Evolutionary conservation across 148 eudicot genomes (phyloP).

Genomic region (Limonium bicolor): DNA sequence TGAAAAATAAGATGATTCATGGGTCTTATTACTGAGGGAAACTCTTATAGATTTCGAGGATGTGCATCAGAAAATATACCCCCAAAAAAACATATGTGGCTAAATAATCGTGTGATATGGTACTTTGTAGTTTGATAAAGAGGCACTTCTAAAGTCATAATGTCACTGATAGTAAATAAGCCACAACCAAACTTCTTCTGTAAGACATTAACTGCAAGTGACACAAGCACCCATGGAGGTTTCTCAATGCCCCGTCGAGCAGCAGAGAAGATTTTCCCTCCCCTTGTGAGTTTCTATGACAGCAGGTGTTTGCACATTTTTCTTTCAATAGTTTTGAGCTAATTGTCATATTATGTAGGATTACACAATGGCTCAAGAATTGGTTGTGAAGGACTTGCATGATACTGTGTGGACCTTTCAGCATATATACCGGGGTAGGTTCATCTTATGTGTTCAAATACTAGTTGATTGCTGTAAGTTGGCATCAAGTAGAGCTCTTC

Average conservation of each 20-base stretch:
- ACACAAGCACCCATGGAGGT: conserved; percentile 99
- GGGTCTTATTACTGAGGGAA: too few species aligned
- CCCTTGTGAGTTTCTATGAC: conserved; percentile 53
- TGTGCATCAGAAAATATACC: too few species aligned
- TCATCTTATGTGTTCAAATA: conserved; percentile 5
- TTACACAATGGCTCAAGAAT: conserved; percentile 87
- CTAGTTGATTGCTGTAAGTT: too few species aligned
- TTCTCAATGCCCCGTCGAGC: conserved; percentile 98
- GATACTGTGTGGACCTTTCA: conserved; percentile 88
- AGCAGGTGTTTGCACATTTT: not conserved
- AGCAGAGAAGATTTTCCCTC: conserved; percentile 90
- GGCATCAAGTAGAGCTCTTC: too few species aligned
- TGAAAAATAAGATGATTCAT: too few species aligned
- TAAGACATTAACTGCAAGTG: conserved; percentile 97
- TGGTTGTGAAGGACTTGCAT: conserved; percentile 83
- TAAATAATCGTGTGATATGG: too few species aligned
- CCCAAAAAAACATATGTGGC: too few species aligned
- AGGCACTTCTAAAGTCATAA: conserved; percentile 80
- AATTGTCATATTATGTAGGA: conserved; percentile 31
- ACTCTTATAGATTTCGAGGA: too few species aligned
- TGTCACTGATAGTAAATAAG: conserved; percentile 65
- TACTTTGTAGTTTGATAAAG: conserved; percentile 97
- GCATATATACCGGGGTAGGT: conserved; percentile 87
- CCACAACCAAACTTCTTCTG: conserved; percentile 94
- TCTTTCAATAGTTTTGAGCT: conserved; percentile 6